Conservation (phyloP, 345 rosid species). For the Eucalyptus cladocalyx region DNA sequence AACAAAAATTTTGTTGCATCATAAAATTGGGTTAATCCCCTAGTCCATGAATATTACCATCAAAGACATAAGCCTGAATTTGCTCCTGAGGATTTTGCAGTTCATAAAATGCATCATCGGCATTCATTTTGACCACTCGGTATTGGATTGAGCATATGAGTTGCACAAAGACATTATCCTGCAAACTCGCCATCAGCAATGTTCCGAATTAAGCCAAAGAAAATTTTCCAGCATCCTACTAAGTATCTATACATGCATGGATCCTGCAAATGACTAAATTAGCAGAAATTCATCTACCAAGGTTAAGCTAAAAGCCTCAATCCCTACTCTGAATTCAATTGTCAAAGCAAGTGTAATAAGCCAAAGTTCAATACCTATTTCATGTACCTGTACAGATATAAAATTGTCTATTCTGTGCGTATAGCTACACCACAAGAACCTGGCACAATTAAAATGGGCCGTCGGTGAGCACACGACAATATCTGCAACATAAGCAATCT, state of each 20-base stretch:
- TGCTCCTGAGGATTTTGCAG: slow-evolving; percentile 88
- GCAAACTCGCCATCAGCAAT: not conserved
- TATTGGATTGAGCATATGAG: slow-evolving; percentile 89
- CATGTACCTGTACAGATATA: not conserved
- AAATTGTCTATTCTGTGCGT: not conserved
- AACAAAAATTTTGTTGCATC: not conserved
- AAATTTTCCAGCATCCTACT: not conserved
- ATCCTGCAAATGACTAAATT: not conserved
- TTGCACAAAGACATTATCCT: slow-evolving; percentile 84
- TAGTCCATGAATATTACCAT: slow-evolving; percentile 30
- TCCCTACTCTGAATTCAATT: not conserved
- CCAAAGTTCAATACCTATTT: not conserved
- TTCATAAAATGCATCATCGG: slow-evolving; percentile 98
- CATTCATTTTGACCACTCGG: slow-evolving; percentile 54
- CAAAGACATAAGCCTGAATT: slow-evolving; percentile 94
- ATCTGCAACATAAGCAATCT: not conserved
- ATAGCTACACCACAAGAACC: not conserved
- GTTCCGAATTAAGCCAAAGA: not conserved
- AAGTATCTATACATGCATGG: not conserved
- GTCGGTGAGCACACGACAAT: not conserved
- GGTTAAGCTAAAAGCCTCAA: not conserved
- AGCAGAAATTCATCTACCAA: not conserved
- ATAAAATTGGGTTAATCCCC: not conserved
- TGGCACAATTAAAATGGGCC: not conserved
- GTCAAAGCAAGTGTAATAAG: not conserved